These are phyloP conservation scores for Hypomontagnella monticulosa DNA, from an alignment of 495 filamentous ascomycete species.

Conservation along the genomic window DNA sequence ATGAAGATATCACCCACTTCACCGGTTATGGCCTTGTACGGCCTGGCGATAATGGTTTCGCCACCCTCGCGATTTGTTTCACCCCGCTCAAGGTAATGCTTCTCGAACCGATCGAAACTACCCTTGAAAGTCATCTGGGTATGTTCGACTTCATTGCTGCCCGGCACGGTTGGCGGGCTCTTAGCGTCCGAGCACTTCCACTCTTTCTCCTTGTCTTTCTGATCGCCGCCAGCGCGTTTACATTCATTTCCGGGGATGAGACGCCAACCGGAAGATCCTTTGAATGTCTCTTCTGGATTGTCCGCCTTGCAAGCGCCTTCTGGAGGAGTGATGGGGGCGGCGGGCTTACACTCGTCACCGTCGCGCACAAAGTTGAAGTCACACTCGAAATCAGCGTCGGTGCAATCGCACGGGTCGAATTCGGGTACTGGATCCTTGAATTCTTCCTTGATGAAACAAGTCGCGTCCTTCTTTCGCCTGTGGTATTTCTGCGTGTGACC, in stretches of 20 bases:
- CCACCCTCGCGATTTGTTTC: conserved; percentile 69
- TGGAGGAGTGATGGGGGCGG: conserved; percentile 62
- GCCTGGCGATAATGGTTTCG: conserved; percentile 88
- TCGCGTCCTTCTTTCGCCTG: conserved; percentile 81
- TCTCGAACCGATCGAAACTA: conserved; percentile 66
- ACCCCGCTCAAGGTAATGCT: conserved; percentile 83
- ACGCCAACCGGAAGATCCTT: conserved; percentile 87
- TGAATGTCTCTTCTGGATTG: conserved; percentile 71
- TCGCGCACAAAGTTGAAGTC: conserved; percentile 85
- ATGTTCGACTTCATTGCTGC: conserved; percentile 68
- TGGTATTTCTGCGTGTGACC: conserved; percentile 87
- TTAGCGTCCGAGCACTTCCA: conserved; percentile 61
- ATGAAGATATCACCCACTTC: conserved; percentile 66
- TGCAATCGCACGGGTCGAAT: conserved; percentile 79
- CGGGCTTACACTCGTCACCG: conserved; percentile 66
- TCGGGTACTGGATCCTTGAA: conserved; percentile 76
- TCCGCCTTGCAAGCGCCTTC: conserved; percentile 72
- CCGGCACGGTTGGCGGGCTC: conserved; percentile 50
- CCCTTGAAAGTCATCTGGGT: conserved; percentile 67
- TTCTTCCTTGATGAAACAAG: conserved; percentile 88
- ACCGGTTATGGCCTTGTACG: conserved; percentile 51
- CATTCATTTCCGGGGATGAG: conserved; percentile 93
- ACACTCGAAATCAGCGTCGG: conserved; percentile 87
- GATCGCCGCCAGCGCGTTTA: conserved; percentile 62
- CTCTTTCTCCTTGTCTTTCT: conserved; percentile 70